Percentiles rank a stretch among this genome's conserved stretches.
These are phyloP conservation scores for Vitellaria paradoxa DNA, from an alignment of 179 eudicot species.

Conservation along the genomic window DNA sequence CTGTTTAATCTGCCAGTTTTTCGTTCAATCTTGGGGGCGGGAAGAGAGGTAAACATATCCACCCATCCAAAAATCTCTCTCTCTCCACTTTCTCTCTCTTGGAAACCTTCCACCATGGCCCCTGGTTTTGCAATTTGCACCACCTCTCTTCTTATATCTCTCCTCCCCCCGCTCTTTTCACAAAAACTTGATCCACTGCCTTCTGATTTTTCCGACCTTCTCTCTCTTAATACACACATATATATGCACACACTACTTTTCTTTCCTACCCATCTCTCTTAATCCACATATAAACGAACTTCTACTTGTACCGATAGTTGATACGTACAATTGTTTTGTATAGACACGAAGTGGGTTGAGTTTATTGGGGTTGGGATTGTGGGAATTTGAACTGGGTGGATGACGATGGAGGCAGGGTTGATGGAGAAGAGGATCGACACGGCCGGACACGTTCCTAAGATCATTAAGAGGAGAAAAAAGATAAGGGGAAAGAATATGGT, in stretches of 20 bases:
- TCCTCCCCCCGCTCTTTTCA: not conserved
- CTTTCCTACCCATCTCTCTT: not conserved
- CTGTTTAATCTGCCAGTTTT: conserved; percentile 3
- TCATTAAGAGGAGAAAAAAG: conserved; percentile 36
- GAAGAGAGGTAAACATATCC: not conserved
- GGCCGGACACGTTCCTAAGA: conserved; percentile 28
- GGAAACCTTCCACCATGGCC: conserved; percentile 34
- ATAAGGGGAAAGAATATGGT: conserved; percentile 24
- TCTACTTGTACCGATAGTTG: not conserved
- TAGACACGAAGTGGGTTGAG: not conserved
- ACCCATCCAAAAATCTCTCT: not conserved
- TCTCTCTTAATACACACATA: not conserved
- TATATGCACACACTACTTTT: too few species aligned
- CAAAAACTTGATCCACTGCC: not conserved
- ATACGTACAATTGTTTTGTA: not conserved
- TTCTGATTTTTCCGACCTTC: not conserved
- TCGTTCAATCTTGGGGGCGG: conserved; percentile 6
- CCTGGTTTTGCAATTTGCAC: conserved; percentile 47
- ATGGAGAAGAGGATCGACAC: conserved; percentile 29
- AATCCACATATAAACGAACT: not conserved
- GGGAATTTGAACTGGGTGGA: conserved; percentile 1
- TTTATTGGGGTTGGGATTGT: not conserved
- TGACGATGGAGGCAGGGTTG: conserved; percentile 37
- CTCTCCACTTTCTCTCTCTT: conserved; percentile 14
- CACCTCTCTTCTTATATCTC: not conserved